phyloP scores from a whole-genome alignment of 345 rosid genomes.

The Eucalyptus microcorys region DNA sequence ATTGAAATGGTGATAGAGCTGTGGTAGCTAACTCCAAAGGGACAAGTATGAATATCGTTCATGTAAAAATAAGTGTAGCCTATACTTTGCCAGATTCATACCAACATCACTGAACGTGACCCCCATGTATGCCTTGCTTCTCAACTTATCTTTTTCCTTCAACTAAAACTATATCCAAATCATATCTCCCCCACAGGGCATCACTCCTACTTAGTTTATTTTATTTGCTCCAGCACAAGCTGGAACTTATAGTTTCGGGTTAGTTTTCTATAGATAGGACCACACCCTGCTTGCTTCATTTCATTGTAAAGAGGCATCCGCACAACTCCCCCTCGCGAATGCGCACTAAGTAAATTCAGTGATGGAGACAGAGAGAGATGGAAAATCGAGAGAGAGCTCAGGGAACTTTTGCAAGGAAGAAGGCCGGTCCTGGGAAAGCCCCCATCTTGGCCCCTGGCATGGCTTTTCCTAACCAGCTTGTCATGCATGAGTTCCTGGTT shows the following conservation, averaged over 20 bases:
- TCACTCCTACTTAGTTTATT: background rate
- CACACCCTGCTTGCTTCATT: background rate
- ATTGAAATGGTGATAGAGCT: background rate
- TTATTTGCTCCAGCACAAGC: background rate
- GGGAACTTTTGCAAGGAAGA: conserved; percentile 13
- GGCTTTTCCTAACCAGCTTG: conserved; percentile 96
- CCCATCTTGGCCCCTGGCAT: conserved; percentile 77
- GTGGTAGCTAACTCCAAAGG: background rate
- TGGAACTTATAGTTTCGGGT: background rate
- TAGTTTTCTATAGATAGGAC: conserved; percentile 10
- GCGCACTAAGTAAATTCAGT: background rate
- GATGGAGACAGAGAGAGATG: conserved; percentile 13
- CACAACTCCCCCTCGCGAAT: background rate
- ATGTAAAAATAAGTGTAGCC: background rate
- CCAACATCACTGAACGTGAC: conserved; percentile 13
- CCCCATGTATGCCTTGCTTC: conserved; percentile 21
- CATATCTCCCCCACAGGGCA: background rate
- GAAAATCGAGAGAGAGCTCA: conserved; percentile 26
- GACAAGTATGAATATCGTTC: background rate
- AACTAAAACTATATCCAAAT: background rate
- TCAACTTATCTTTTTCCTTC: conserved; percentile 14
- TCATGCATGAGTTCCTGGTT: conserved; percentile 86
- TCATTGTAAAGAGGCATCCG: background rate
- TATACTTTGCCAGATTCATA: conserved; percentile 14
- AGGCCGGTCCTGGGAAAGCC: conserved; percentile 54